phyloP scores from a whole-genome alignment of 2,329 filamentous ascomycete genomes.

The Calonectria henricotiae region DNA sequence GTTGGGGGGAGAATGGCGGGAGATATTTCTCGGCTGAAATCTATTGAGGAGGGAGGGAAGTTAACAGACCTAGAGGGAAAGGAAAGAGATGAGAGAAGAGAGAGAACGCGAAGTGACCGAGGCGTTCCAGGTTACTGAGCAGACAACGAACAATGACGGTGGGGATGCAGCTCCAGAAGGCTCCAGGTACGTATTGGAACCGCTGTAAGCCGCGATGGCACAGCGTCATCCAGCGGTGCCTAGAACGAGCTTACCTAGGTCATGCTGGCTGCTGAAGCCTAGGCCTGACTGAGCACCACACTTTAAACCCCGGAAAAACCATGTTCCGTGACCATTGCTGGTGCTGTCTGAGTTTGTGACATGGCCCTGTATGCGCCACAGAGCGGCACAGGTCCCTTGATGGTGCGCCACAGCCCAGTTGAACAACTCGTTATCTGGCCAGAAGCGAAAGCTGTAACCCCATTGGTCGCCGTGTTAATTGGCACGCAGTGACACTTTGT shows the following conservation, averaged over 20 bases:
- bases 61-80: not conserved
- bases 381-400: not conserved
- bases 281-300: not conserved
- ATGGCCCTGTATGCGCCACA: slow-evolving; percentile 33
- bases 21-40: not conserved
- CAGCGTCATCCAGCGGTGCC: slow-evolving; percentile 55
- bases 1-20: not conserved
- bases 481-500: slow-evolving; percentile 24
- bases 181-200: slow-evolving; percentile 28
- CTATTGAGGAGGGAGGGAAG: not conserved
- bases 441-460: slow-evolving; percentile 38
- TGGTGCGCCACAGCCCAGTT: slow-evolving; percentile 38
- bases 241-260: slow-evolving; percentile 35
- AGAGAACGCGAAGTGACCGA: slow-evolving; percentile 24
- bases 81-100: slow-evolving; percentile 1
- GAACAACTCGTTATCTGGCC: slow-evolving; percentile 46
- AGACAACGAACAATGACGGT: slow-evolving; percentile 33
- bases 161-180: slow-evolving; percentile 37
- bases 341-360: not conserved
- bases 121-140: slow-evolving; percentile 36
- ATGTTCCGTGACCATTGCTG: slow-evolving; percentile 23
- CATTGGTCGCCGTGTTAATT: slow-evolving; percentile 37
- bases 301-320: slow-evolving; percentile 10
- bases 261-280: slow-evolving; percentile 1
- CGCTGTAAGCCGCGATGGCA: slow-evolving; percentile 24